Percentiles rank a stretch among this genome's conserved stretches.
These are phyloP conservation scores for Hydnum rufescens DNA, from an alignment of 768 basidiomycete genomes.

Conservation along the genomic window DNA sequence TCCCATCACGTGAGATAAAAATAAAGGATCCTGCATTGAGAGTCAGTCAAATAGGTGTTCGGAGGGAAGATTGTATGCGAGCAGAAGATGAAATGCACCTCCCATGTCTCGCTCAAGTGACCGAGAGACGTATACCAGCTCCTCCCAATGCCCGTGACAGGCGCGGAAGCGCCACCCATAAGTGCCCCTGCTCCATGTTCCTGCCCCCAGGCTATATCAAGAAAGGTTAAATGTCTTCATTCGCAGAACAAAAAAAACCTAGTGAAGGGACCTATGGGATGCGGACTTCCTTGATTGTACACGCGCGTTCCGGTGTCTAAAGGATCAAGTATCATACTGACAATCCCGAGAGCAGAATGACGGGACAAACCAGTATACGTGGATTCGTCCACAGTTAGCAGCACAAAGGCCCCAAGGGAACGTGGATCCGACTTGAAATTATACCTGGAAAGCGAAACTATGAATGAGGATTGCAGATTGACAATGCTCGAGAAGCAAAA, in stretches of 20 bases:
- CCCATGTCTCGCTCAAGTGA: slow-evolving; percentile 62
- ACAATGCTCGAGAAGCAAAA: neutral
- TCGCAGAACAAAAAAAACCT: no score
- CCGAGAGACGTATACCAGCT: slow-evolving; percentile 75
- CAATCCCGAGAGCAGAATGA: neutral
- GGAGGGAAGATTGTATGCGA: neutral
- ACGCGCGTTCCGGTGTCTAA: slow-evolving; percentile 25
- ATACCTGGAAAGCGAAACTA: slow-evolving; percentile 25
- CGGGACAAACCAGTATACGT: slow-evolving; percentile 32
- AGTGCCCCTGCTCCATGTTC: slow-evolving; percentile 48
- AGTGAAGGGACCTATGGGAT: slow-evolving; percentile 72
- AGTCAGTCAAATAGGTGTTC: slow-evolving; percentile 3
- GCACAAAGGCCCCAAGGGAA: slow-evolving; percentile 34
- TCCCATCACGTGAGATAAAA: slow-evolving; percentile 51
- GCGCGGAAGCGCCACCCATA: slow-evolving; percentile 21
- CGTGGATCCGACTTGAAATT: slow-evolving; percentile 58
- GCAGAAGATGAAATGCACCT: slow-evolving; percentile 20
- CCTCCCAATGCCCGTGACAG: slow-evolving; percentile 25
- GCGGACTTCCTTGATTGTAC: neutral
- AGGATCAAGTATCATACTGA: no score
- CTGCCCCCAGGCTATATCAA: slow-evolving; percentile 57
- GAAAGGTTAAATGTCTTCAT: slow-evolving; percentile 13
- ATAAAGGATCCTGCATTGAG: slow-evolving; percentile 35
- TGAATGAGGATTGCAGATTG: neutral
- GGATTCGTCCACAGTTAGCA: slow-evolving; percentile 45